These are phyloP conservation scores for Mycena alexandri DNA, from an alignment of 768 basidiomycete species.

Conservation along the genomic window DNA sequence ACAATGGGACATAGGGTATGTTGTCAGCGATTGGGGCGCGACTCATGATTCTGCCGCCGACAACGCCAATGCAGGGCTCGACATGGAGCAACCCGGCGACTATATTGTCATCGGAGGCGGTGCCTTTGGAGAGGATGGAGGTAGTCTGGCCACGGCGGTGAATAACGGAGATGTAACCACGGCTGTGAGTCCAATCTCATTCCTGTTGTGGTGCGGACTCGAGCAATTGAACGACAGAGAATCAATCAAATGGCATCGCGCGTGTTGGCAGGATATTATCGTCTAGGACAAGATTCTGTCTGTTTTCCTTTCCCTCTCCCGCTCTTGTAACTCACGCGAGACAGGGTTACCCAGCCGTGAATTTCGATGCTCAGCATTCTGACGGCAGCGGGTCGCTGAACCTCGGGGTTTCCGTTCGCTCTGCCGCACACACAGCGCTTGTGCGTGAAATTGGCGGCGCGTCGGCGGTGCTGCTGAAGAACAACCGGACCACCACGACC, in stretches of 20 bases:
- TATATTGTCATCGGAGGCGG: constrained; percentile 63
- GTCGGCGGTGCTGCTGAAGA: constrained; percentile 80
- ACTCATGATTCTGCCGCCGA: constrained; percentile 34
- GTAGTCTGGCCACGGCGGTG: constrained; percentile 40
- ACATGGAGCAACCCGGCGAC: constrained; percentile 40
- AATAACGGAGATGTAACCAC: background rate
- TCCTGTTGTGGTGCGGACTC: background rate
- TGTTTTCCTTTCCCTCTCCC: background rate
- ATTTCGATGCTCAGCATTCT: constrained; percentile 60
- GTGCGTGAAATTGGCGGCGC: constrained; percentile 73
- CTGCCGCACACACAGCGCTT: constrained; percentile 60
- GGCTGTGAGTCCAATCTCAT: background rate
- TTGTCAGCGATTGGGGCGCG: constrained; percentile 37
- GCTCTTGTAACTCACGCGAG: background rate
- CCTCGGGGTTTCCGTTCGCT: constrained; percentile 57
- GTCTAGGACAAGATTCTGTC: constrained; percentile 19
- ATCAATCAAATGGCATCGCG: constrained; percentile 24
- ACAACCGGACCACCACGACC: constrained; percentile 64
- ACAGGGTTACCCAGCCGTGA: constrained; percentile 59
- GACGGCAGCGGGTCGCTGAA: constrained; percentile 62
- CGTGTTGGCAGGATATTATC: constrained; percentile 45
- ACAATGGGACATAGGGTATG: constrained; percentile 16
- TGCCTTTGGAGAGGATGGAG: constrained; percentile 41
- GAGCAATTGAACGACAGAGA: constrained; percentile 40
- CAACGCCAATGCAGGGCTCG: constrained; percentile 40